Percentiles rank a stretch among this genome's conserved stretches.
phyloP scores from a whole-genome alignment of 306 rosid genomes.

The Ceratonia siliqua region DNA sequence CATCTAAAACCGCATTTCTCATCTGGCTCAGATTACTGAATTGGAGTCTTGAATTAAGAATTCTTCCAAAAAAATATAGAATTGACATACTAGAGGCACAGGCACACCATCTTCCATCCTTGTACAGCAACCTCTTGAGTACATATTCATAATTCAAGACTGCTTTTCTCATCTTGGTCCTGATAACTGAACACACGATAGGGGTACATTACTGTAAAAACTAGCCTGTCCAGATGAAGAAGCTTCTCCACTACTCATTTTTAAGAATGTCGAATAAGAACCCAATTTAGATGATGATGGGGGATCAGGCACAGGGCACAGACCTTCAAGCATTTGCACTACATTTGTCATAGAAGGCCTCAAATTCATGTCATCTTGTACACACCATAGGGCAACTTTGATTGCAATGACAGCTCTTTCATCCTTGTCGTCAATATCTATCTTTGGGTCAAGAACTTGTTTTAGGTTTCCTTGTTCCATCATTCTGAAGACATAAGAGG shows the following conservation, averaged over 20 bases:
- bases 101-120: too few relatives aligned
- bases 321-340: conserved; percentile 91
- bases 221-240: conserved; percentile 76
- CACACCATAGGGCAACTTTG: conserved; percentile 81
- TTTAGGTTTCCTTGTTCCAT: conserved; percentile 55
- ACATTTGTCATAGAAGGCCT: conserved; percentile 87
- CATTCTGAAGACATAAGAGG: conserved; percentile 79
- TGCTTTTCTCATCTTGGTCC: conserved; percentile 65
- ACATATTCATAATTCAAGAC: background rate
- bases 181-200: conserved; percentile 75
- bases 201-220: conserved; percentile 57
- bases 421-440: conserved; percentile 57
- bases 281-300: conserved; percentile 59
- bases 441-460: conserved; percentile 53
- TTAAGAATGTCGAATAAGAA: conserved; percentile 53
- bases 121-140: background rate
- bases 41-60: too few relatives aligned
- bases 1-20: too few relatives aligned
- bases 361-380: conserved; percentile 75
- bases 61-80: too few relatives aligned
- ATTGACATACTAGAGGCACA: too few relatives aligned
- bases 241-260: conserved; percentile 58
- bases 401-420: conserved; percentile 48
- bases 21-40: too few relatives aligned
- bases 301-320: conserved; percentile 56